phyloP scores from a whole-genome alignment of 306 rosid genomes.

The Pachyrhizus erosus region DNA sequence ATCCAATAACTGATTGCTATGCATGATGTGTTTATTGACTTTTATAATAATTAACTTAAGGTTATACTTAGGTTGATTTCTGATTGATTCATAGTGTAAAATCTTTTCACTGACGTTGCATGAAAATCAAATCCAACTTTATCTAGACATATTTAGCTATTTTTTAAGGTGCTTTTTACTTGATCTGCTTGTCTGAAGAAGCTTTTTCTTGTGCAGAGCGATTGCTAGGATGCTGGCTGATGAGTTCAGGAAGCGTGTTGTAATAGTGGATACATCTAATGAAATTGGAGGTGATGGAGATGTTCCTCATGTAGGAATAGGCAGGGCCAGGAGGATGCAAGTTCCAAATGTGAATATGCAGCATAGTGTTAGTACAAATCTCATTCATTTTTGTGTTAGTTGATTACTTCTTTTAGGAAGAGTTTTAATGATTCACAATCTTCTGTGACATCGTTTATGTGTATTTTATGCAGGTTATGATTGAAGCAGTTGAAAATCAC shows the following conservation, averaged over 20 bases:
- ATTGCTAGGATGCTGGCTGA: slow-evolving; percentile 98
- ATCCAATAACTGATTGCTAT: not conserved
- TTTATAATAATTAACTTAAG: not conserved
- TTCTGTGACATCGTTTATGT: not conserved
- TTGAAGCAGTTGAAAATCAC: slow-evolving; percentile 98
- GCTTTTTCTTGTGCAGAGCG: slow-evolving; percentile 68
- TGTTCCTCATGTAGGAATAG: slow-evolving; percentile 95
- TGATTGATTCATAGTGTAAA: not conserved
- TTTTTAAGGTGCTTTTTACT: not conserved
- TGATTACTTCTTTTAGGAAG: slow-evolving; percentile 24
- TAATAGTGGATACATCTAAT: slow-evolving; percentile 96
- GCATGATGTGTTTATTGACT: not conserved
- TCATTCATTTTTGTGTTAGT: slow-evolving; percentile 32
- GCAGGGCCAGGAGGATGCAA: slow-evolving; percentile 98
- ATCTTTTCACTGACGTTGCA: not conserved
- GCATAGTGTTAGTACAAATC: slow-evolving; percentile 69
- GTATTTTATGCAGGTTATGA: slow-evolving; percentile 75
- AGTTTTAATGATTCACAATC: not conserved
- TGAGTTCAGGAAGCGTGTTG: slow-evolving; percentile 84
- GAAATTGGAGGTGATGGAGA: slow-evolving; percentile 99
- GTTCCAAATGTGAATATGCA: slow-evolving; percentile 97
- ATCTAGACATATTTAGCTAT: not conserved
- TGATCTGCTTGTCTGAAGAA: slow-evolving; percentile 41
- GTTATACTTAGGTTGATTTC: not conserved
- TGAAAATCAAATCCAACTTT: not conserved